phyloP scores from a whole-genome alignment of 2,329 filamentous ascomycete species.

The Penicillium sumatraense region DNA sequence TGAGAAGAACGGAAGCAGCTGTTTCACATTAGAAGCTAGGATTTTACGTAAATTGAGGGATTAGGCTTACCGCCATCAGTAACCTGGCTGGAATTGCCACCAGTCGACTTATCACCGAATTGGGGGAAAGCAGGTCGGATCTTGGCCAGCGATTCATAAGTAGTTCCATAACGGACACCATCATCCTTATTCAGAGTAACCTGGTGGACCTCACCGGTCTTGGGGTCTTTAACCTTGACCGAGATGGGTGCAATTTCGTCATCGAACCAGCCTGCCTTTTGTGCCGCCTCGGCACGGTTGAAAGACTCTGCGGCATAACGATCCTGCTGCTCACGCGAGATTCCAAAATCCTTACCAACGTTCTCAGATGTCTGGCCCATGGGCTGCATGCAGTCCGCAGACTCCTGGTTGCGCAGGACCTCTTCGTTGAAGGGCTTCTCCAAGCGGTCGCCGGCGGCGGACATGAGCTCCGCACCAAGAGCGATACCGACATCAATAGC shows the following conservation, averaged over 20 bases:
- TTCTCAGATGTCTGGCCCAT: conserved; percentile 99
- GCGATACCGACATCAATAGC: conserved; percentile 87
- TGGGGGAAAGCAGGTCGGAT: conserved; percentile 88
- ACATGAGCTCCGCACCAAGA: conserved; percentile 89
- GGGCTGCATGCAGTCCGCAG: conserved; percentile 84
- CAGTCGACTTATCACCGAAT: conserved; percentile 84
- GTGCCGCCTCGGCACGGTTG: conserved; percentile 82
- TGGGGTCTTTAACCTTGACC: conserved; percentile 79
- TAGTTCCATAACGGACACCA: conserved; percentile 88
- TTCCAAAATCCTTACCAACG: conserved; percentile 86
- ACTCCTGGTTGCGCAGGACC: conserved; percentile 76
- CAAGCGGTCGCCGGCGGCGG: conserved; percentile 69
- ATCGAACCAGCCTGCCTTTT: conserved; percentile 88
- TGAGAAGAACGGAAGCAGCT: conserved; percentile 85
- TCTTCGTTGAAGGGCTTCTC: conserved; percentile 76
- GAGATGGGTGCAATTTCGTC: conserved; percentile 93
- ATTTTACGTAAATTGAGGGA: neutral
- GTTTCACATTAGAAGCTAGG: conserved; percentile 14
- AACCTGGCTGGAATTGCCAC: conserved; percentile 92
- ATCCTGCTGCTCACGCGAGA: conserved; percentile 81
- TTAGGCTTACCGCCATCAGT: conserved; percentile 76
- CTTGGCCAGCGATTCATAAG: conserved; percentile 78
- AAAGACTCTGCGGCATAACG: conserved; percentile 85
- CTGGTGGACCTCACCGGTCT: conserved; percentile 76
- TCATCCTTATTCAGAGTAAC: conserved; percentile 85